Base-by-base conservation (phyloP, 78 protist species). In the slime mould (Dictyostelium discoideum) region DNA sequence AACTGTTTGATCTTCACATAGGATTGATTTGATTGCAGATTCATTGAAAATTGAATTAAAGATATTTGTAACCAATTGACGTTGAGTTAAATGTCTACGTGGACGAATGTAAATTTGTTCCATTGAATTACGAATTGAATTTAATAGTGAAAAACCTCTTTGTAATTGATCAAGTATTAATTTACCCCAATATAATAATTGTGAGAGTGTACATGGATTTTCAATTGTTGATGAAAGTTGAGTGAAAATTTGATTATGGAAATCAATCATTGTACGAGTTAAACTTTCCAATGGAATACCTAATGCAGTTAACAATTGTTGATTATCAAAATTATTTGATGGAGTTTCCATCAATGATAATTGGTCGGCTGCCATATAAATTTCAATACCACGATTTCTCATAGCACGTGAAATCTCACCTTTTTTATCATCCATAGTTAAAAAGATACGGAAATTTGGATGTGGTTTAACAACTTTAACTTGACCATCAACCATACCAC, bases 321-420 rank as follows among this genome's bases (percentile, higher is more conserved):
- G 42, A 50, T 48, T 96, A 86, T 96, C 97, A 24, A 24, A 20
- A 16, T 83, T 6, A 32, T 13, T 14, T 4, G 60, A 65, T 2
- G 54, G 78, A 1, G 84, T n/a, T 26, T 78, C 96, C 20, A 20
- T 60, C 37, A 32, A 32, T 1, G 37, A 32, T 32, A 32, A 32
- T 60, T 60, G 69, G 20, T 60, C 69, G 22, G 84, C 69, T 29
- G 84, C 57, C 72, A 99, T 81, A 85, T 81, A 87, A 2, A 99
- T 50, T 87, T 99, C 99, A 44, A 99, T 60, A 63, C 99, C 98
- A 1, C 99, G 87, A 93, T 99, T 99, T 14, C 99, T 95, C 99
- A 99, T 97, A n/a, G 99, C 99, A 3, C 99, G 97, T 1, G 99
- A 99, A 20, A 99, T 65, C 60, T 99, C 99, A 50, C 99, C 99